Evolutionary conservation across 495 filamentous ascomycete genomes (phyloP).

Genomic region (Aspergillus diversus): DNA sequence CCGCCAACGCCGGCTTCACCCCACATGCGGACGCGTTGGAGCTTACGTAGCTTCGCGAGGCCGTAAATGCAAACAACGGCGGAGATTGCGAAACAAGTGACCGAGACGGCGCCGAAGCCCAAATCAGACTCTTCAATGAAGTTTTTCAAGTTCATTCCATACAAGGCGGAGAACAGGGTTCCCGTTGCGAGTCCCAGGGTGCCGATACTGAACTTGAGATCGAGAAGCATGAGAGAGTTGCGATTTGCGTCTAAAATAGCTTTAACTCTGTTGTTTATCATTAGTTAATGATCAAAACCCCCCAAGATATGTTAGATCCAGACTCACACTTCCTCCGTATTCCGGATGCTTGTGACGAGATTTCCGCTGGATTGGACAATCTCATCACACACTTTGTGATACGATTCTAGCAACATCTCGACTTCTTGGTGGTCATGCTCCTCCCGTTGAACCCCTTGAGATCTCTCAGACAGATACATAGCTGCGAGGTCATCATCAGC

Average conservation of each 20-base stretch:
- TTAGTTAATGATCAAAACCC: constrained; percentile 17
- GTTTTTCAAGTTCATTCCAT: constrained; percentile 99
- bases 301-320: background rate
- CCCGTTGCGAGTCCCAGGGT: constrained; percentile 90
- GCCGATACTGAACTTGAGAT: constrained; percentile 93
- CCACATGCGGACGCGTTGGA: constrained; percentile 92
- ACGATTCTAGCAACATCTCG: constrained; percentile 94
- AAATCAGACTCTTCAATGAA: constrained; percentile 96
- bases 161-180: constrained; percentile 93
- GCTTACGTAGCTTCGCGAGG: constrained; percentile 76
- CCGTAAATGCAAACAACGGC: constrained; percentile 79
- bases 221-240: constrained; percentile 96
- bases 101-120: constrained; percentile 78
- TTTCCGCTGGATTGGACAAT: constrained; percentile 95
- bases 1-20: constrained; percentile 50
- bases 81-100: constrained; percentile 70
- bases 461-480: constrained; percentile 93
- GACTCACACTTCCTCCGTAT: constrained; percentile 95
- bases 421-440: constrained; percentile 95
- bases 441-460: constrained; percentile 69
- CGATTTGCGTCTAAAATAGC: constrained; percentile 97
- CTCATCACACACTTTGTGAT: constrained; percentile 97
- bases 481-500: constrained; percentile 93
- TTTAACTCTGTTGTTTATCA: constrained; percentile 66
- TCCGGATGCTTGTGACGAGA: constrained; percentile 91